phyloP scores from a whole-genome alignment of 306 rosid species.

The Quercus variabilis region DNA sequence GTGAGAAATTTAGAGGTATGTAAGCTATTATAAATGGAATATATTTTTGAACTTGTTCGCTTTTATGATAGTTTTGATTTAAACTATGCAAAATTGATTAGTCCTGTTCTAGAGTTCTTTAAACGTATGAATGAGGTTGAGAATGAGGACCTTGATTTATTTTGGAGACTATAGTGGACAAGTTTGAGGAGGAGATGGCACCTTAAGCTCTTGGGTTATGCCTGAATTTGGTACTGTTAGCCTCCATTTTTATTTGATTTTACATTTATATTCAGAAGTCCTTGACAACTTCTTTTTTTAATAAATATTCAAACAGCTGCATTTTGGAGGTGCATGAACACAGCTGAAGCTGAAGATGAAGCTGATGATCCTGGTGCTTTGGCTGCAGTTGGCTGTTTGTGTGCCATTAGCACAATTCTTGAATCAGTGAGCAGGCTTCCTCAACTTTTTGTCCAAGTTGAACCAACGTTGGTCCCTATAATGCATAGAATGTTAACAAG shows the following conservation, averaged over 20 bases:
- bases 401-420: slow-evolving; percentile 91
- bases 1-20: no score
- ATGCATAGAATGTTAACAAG: slow-evolving; percentile 89
- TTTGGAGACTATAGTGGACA: no score
- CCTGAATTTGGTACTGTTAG: no score
- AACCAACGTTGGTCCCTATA: slow-evolving; percentile 88
- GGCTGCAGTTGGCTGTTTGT: slow-evolving; percentile 96
- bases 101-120: no score
- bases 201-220: no score
- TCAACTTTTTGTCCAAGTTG: slow-evolving; percentile 73
- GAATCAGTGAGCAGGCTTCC: slow-evolving; percentile 98
- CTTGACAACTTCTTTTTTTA: background rate
- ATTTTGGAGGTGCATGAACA: slow-evolving; percentile 94
- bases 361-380: slow-evolving; percentile 90
- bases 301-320: slow-evolving; percentile 61
- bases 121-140: no score
- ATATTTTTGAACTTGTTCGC: no score
- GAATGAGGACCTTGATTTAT: no score
- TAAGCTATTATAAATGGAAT: no score
- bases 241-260: background rate
- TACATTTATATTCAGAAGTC: background rate
- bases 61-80: no score
- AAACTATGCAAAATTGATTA: no score
- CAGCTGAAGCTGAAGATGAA: slow-evolving; percentile 90
- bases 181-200: no score